These are phyloP conservation scores for Nothopassalora personata DNA, from an alignment of 2,329 filamentous ascomycete genomes.

Conservation along the genomic window DNA sequence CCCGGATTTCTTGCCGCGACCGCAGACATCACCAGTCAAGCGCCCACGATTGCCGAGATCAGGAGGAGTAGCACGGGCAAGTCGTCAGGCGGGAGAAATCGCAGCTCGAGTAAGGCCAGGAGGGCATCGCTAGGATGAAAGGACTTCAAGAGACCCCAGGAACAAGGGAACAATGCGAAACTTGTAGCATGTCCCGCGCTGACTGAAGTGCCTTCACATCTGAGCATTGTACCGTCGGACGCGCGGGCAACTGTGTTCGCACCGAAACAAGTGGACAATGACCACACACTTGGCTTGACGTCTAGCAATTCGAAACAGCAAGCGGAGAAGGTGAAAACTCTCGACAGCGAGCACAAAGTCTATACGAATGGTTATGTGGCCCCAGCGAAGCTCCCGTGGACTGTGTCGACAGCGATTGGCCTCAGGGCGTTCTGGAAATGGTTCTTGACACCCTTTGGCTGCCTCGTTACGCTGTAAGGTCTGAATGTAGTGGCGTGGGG, in stretches of 20 bases:
- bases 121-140: slow-evolving; percentile 11
- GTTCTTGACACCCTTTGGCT: slow-evolving; percentile 67
- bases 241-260: neutral
- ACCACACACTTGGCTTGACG: neutral
- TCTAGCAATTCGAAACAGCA: slow-evolving; percentile 1
- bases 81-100: slow-evolving; percentile 7
- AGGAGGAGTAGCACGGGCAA: slow-evolving; percentile 27
- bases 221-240: neutral
- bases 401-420: slow-evolving; percentile 26
- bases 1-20: slow-evolving; percentile 36
- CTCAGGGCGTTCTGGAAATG: slow-evolving; percentile 64
- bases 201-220: slow-evolving; percentile 17
- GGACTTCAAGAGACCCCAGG: neutral
- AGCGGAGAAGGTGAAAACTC: slow-evolving; percentile 5
- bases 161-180: neutral
- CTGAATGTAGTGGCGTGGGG: slow-evolving; percentile 85
- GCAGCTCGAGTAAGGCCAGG: slow-evolving; percentile 14
- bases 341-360: slow-evolving; percentile 7
- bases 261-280: neutral
- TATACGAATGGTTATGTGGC: slow-evolving; percentile 38
- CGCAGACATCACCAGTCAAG: slow-evolving; percentile 36
- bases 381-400: slow-evolving; percentile 26
- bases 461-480: slow-evolving; percentile 71
- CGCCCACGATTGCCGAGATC: slow-evolving; percentile 42
- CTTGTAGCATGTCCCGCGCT: slow-evolving; percentile 19